These are phyloP conservation scores for Sporisorium sorghi DNA, from an alignment of 1,284 basidiomycete species.

Conservation along the genomic window DNA sequence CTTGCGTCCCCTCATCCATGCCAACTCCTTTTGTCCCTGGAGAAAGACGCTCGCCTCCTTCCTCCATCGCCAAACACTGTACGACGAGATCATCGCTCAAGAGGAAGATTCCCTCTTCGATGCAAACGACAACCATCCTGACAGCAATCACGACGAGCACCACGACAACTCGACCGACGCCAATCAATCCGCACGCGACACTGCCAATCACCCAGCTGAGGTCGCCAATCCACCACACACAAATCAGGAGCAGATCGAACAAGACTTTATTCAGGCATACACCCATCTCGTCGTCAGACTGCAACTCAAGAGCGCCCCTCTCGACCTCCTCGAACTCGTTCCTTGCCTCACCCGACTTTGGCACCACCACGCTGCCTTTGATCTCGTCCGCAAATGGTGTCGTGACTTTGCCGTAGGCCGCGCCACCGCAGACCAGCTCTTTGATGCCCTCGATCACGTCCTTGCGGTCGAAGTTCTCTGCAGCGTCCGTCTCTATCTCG, in stretches of 20 bases:
- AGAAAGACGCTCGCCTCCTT: conserved; percentile 50
- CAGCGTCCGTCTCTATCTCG: conserved; percentile 57
- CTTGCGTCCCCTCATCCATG: conserved; percentile 50
- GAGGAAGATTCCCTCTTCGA: conserved; percentile 33
- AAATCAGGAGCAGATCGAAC: conserved; percentile 29
- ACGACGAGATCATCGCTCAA: conserved; percentile 42
- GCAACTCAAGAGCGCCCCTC: conserved; percentile 37
- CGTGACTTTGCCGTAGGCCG: conserved; percentile 52
- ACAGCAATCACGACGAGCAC: conserved; percentile 13
- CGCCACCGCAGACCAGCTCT: conserved; percentile 30
- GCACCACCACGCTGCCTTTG: conserved; percentile 37
- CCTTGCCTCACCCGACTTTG: conserved; percentile 30
- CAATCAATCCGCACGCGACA: background rate
- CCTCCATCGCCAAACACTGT: conserved; percentile 29
- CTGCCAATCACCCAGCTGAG: background rate
- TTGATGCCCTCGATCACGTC: conserved; percentile 43
- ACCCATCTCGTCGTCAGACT: conserved; percentile 35
- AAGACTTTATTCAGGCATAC: conserved; percentile 37
- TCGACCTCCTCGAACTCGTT: conserved; percentile 47
- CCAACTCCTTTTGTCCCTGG: conserved; percentile 53
- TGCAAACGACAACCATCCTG: conserved; percentile 9
- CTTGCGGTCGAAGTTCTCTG: conserved; percentile 53
- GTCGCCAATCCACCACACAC: background rate
- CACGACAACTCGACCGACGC: conserved; percentile 1
- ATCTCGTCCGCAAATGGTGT: conserved; percentile 44